A percentile compares a stretch with the other conserved stretches of the same genome.
Evolutionary conservation across 805 yeast species (phyloP).

Genomic region (Wickerhamiella australiensis): DNA sequence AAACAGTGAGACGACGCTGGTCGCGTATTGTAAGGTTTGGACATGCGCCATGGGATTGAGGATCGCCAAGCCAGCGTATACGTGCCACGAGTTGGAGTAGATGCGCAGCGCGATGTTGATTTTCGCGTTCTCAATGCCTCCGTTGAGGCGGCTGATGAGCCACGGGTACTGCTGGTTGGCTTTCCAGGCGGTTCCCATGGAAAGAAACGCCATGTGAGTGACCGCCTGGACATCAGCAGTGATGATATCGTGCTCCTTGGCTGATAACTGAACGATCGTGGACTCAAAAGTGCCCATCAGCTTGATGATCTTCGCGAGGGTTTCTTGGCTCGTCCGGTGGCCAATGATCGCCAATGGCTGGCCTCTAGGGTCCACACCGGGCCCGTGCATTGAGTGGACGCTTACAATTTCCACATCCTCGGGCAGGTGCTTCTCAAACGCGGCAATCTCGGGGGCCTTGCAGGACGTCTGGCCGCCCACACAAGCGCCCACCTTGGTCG

Average conservation of each 20-base stretch:
- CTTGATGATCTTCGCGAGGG: conserved; percentile 47
- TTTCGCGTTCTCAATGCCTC: conserved; percentile 93
- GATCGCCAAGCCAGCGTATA: conserved; percentile 93
- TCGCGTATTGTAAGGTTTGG: conserved; percentile 82
- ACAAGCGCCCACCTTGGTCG: conserved; percentile 69
- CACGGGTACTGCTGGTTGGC: conserved; percentile 77
- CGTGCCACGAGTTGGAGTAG: conserved; percentile 93
- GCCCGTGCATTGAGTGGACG: conserved; percentile 91
- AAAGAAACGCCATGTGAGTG: conserved; percentile 91
- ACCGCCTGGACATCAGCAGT: conserved; percentile 99
- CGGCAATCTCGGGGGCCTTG: conserved; percentile 77
- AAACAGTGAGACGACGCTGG: conserved; percentile 69
- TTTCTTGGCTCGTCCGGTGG: conserved; percentile 50
- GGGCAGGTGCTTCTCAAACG: conserved; percentile 69
- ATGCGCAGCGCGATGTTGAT: conserved; percentile 86
- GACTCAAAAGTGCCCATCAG: conserved; percentile 66
- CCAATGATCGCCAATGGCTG: conserved; percentile 84
- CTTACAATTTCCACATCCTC: conserved; percentile 70
- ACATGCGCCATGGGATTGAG: conserved; percentile 89
- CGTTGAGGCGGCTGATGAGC: conserved; percentile 70
- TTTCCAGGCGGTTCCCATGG: conserved; percentile 97
- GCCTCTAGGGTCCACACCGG: conserved; percentile 74
- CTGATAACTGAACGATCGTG: conserved; percentile 61
- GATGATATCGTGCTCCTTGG: conserved; percentile 83
- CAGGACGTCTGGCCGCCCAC: conserved; percentile 99